phyloP scores from a whole-genome alignment of 768 basidiomycete species.

The Agaricus sinodeliciosus region DNA sequence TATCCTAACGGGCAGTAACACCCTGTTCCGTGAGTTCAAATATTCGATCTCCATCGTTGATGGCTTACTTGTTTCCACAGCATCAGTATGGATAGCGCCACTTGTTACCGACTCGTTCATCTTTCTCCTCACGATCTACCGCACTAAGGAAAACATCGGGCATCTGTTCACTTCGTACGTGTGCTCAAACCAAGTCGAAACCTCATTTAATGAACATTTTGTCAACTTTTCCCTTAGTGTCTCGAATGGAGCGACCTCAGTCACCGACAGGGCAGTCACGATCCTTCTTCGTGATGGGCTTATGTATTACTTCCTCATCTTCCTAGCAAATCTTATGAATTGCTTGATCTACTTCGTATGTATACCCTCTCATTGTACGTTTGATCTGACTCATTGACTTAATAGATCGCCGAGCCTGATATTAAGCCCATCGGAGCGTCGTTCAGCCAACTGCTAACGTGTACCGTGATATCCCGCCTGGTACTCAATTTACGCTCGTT shows the following conservation, averaged over 20 bases:
- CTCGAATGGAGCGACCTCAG: background rate
- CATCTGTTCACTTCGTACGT: background rate
- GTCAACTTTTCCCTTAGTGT: background rate
- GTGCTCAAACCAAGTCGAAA: background rate
- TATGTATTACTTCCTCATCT: constrained; percentile 21
- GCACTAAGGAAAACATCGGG: constrained; percentile 11
- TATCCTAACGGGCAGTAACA: constrained; percentile 17
- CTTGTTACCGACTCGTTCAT: constrained; percentile 17
- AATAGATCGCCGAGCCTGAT: too few relatives aligned
- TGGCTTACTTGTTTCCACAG: constrained; percentile 4
- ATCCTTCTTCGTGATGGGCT: constrained; percentile 22
- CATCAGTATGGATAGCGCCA: constrained; percentile 21
- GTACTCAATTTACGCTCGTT: background rate
- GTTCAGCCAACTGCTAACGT: too few relatives aligned
- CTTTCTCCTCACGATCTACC: constrained; percentile 16
- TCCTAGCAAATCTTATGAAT: constrained; percentile 21
- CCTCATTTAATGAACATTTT: too few relatives aligned
- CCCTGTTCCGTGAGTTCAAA: constrained; percentile 19
- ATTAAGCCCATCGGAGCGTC: too few relatives aligned
- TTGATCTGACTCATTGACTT: background rate
- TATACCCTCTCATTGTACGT: background rate
- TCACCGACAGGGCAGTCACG: constrained; percentile 15
- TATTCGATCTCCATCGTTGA: too few relatives aligned
- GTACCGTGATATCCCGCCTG: too few relatives aligned
- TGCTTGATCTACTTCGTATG: constrained; percentile 22